Evolutionary conservation across 805 yeast genomes (phyloP).

Genomic region (Candida montana): DNA sequence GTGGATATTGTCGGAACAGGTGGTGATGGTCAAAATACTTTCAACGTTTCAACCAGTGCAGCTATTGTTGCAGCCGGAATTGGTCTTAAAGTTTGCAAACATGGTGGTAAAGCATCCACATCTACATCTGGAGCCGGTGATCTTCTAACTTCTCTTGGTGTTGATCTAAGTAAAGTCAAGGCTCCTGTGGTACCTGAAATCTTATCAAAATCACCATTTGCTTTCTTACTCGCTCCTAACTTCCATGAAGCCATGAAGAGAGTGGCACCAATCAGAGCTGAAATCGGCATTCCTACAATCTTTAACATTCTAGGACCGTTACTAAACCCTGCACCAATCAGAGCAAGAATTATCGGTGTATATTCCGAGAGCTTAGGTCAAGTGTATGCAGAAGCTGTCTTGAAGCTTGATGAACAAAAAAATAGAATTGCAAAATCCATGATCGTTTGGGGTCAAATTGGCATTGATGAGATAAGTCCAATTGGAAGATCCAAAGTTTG

Average conservation of each 20-base stretch:
- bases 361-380: constrained; percentile 74
- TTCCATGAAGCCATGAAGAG: constrained; percentile 89
- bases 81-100: constrained; percentile 76
- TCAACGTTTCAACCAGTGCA: constrained; percentile 91
- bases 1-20: constrained; percentile 98
- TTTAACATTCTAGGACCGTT: constrained; percentile 94
- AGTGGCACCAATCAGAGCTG: constrained; percentile 72
- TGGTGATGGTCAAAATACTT: constrained; percentile 97
- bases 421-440: constrained; percentile 49
- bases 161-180: constrained; percentile 69
- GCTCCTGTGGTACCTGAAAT: constrained; percentile 54
- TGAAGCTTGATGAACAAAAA: constrained; percentile 47
- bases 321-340: constrained; percentile 80
- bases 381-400: constrained; percentile 78
- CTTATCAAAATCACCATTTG: constrained; percentile 42
- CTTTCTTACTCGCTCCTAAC: constrained; percentile 87
- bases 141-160: constrained; percentile 72
- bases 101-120: constrained; percentile 96
- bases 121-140: constrained; percentile 94
- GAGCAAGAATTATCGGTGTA: constrained; percentile 85
- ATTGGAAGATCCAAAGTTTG: constrained; percentile 78
- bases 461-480: constrained; percentile 92
- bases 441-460: constrained; percentile 91
- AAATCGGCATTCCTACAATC: constrained; percentile 84
- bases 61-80: constrained; percentile 95